Percentiles rank a stretch among this genome's conserved stretches.
Conservation (phyloP, 1,139 yeast species). For the Wickerhamomyces sp. region DNA sequence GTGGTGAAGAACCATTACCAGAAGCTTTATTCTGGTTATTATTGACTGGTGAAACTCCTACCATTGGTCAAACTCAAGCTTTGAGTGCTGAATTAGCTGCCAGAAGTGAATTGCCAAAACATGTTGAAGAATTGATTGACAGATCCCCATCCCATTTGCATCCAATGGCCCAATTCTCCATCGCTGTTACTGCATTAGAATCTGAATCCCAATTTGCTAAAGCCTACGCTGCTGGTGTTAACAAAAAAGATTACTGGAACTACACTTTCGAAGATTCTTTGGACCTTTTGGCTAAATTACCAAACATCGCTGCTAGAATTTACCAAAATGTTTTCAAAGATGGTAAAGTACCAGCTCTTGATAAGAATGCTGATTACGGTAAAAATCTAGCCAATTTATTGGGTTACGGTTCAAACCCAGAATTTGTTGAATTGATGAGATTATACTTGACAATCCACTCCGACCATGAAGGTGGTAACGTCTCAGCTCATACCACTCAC, state of each 20-base stretch:
- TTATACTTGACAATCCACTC: constrained; percentile 92
- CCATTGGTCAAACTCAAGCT: constrained; percentile 68
- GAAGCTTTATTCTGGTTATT: constrained; percentile 92
- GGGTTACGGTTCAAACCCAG: constrained; percentile 76
- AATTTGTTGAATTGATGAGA: constrained; percentile 88
- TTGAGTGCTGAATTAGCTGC: constrained; percentile 81
- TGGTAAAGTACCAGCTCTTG: constrained; percentile 68
- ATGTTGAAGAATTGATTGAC: constrained; percentile 78
- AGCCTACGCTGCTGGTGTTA: constrained; percentile 86
- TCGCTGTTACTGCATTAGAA: constrained; percentile 89
- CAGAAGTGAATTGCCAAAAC: constrained; percentile 79
- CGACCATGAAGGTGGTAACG: constrained; percentile 99
- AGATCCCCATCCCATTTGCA: constrained; percentile 81
- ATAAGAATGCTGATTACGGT: constrained; percentile 81
- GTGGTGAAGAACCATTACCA: constrained; percentile 81
- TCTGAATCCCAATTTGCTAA: constrained; percentile 86
- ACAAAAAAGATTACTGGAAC: constrained; percentile 88
- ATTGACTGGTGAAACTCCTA: constrained; percentile 86
- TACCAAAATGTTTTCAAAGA: constrained; percentile 88
- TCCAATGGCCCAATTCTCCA: constrained; percentile 97
- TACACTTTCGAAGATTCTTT: constrained; percentile 87
- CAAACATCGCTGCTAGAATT: constrained; percentile 89
- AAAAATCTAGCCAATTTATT: constrained; percentile 81
- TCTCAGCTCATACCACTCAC: constrained; percentile 96
- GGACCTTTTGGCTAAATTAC: constrained; percentile 85